Evolutionary conservation across 1,284 basidiomycete species (phyloP).

Genomic region (Rhodotorula sp.): DNA sequence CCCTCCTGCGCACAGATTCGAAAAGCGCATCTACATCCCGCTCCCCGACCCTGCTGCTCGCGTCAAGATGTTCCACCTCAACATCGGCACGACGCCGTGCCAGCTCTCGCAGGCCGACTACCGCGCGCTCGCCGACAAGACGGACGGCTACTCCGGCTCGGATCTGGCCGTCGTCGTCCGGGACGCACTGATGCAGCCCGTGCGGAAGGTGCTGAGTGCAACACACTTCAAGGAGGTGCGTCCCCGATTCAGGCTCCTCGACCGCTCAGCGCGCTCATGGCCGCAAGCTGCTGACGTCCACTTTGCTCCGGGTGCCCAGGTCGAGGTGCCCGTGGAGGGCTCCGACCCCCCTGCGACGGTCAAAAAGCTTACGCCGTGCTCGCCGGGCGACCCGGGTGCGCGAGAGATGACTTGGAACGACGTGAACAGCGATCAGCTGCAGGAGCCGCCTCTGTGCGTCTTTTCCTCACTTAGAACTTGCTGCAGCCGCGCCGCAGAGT

Average conservation of each 20-base stretch:
- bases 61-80: conserved; percentile 93
- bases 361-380: conserved; percentile 77
- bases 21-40: conserved; percentile 98
- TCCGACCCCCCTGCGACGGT: conserved; percentile 59
- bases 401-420: conserved; percentile 92
- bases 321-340: conserved; percentile 51
- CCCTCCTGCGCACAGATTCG: conserved; percentile 49
- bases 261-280: no score
- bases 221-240: conserved; percentile 83
- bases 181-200: conserved; percentile 98
- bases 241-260: not conserved
- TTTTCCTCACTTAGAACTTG: no score
- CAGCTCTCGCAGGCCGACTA: conserved; percentile 78
- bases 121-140: conserved; percentile 75
- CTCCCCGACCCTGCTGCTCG: conserved; percentile 93
- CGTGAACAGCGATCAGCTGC: conserved; percentile 82
- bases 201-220: conserved; percentile 91
- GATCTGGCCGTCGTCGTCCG: conserved; percentile 95
- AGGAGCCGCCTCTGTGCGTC: conserved; percentile 74
- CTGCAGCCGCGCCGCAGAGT: not conserved
- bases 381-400: conserved; percentile 83
- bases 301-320: conserved; percentile 42
- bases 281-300: no score
- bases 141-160: conserved; percentile 88
- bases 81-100: conserved; percentile 90